phyloP scores from a whole-genome alignment of 805 yeast species.

The Nematodospora valgi region DNA sequence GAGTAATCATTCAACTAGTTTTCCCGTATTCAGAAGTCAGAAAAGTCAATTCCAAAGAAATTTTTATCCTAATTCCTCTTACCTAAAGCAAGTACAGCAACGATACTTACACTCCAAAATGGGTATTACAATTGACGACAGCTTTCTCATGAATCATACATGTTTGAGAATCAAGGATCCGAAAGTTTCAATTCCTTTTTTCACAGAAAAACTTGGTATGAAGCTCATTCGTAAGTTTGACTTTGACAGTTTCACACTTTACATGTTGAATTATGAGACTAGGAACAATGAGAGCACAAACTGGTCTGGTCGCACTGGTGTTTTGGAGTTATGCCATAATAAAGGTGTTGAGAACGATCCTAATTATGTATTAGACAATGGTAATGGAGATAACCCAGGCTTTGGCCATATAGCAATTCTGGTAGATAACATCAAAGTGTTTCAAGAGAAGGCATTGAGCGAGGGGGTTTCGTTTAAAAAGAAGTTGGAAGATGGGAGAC shows the following conservation, averaged over 20 bases:
- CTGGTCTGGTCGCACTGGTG: slow-evolving; percentile 56
- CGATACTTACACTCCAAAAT: too few relatives aligned
- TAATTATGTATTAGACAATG: slow-evolving; percentile 62
- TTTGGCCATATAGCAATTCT: slow-evolving; percentile 93
- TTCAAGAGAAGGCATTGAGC: slow-evolving; percentile 56
- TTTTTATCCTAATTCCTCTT: too few relatives aligned
- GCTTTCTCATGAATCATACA: slow-evolving; percentile 59
- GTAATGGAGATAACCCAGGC: slow-evolving; percentile 77
- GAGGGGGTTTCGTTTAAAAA: slow-evolving; percentile 77
- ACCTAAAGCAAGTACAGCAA: too few relatives aligned
- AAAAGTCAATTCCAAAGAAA: too few relatives aligned
- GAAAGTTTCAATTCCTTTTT: slow-evolving; percentile 65
- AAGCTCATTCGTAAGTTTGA: slow-evolving; percentile 51
- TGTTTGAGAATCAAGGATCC: slow-evolving; percentile 85
- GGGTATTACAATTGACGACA: too few relatives aligned
- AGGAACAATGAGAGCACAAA: slow-evolving; percentile 32
- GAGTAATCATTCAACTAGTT: too few relatives aligned
- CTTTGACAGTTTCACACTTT: slow-evolving; percentile 58
- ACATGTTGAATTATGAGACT: slow-evolving; percentile 60
- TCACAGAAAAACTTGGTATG: slow-evolving; percentile 73
- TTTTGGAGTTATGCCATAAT: slow-evolving; percentile 80
- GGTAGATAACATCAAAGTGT: slow-evolving; percentile 69
- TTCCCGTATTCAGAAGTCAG: too few relatives aligned
- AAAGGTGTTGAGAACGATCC: slow-evolving; percentile 66
- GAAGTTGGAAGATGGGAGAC: slow-evolving; percentile 85